Conservation (phyloP, 2,329 filamentous ascomycete species). For the Pleomassaria siparia region DNA sequence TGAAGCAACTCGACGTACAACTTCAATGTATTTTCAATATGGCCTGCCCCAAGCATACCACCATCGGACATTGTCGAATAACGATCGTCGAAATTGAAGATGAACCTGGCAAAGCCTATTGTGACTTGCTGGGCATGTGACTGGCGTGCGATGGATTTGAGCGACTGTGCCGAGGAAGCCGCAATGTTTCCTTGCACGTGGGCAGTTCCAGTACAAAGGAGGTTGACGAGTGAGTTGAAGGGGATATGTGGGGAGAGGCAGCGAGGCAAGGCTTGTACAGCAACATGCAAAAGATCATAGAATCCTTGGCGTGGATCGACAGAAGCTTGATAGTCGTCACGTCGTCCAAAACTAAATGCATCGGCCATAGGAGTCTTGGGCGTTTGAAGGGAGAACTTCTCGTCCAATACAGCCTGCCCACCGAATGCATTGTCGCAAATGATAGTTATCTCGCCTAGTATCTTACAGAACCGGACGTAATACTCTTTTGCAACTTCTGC, state of each 20-base stretch:
- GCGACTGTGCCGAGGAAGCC: conserved; percentile 82
- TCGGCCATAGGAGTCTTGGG: conserved; percentile 95
- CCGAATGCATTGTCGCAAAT: conserved; percentile 97
- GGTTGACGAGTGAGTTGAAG: conserved; percentile 89
- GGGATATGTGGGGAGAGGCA: conserved; percentile 89
- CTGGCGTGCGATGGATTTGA: conserved; percentile 94
- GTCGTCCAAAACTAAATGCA: conserved; percentile 84
- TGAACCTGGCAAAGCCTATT: conserved; percentile 94
- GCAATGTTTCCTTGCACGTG: conserved; percentile 94
- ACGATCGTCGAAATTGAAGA: conserved; percentile 96
- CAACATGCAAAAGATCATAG: conserved; percentile 92
- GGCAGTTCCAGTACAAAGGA: conserved; percentile 93
- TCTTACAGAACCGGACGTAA: conserved; percentile 89
- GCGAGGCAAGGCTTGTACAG: conserved; percentile 91
- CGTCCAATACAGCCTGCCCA: conserved; percentile 90
- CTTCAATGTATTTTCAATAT: conserved; percentile 91
- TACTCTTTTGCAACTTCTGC: conserved; percentile 79
- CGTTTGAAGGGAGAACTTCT: conserved; percentile 84
- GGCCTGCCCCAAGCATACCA: conserved; percentile 88
- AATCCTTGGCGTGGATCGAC: conserved; percentile 89
- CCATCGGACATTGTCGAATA: conserved; percentile 98
- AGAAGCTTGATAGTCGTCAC: conserved; percentile 73
- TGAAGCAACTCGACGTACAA: conserved; percentile 91
- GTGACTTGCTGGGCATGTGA: conserved; percentile 93
- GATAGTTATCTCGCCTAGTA: conserved; percentile 92